Conservation (phyloP, 2,329 filamentous ascomycete genomes). For the Helicocarpus griseus region DNA sequence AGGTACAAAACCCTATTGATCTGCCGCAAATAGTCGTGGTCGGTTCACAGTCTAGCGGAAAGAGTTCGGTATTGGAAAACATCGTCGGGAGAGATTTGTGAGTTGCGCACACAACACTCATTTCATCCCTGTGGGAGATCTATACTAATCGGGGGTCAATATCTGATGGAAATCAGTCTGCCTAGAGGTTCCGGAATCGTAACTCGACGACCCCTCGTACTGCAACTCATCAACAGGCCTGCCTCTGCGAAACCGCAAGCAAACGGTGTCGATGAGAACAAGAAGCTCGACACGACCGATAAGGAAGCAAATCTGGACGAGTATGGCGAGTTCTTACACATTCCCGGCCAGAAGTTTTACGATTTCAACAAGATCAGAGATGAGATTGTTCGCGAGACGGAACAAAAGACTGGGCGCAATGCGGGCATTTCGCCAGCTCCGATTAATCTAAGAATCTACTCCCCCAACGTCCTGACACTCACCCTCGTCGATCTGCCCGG, state of each 20-base stretch:
- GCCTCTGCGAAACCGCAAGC: conserved; percentile 48
- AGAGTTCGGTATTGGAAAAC: conserved; percentile 97
- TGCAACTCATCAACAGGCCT: conserved; percentile 92
- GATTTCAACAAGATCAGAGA: conserved; percentile 98
- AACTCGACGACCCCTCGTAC: conserved; percentile 86
- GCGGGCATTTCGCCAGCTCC: conserved; percentile 91
- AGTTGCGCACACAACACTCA: conserved; percentile 31
- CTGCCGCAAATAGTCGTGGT: conserved; percentile 96
- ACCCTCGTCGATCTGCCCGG: conserved; percentile 95
- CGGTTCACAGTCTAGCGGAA: conserved; percentile 96
- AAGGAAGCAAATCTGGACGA: conserved; percentile 86
- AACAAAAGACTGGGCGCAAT: conserved; percentile 92
- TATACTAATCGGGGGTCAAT: conserved; percentile 7
- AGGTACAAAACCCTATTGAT: conserved; percentile 98
- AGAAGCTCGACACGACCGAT: conserved; percentile 58
- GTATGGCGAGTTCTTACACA: conserved; percentile 98
- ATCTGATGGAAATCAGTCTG: conserved; percentile 48
- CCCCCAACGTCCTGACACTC: conserved; percentile 91
- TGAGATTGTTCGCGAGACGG: conserved; percentile 93
- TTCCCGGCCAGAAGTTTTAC: conserved; percentile 92
- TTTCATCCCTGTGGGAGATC: conserved; percentile 2
- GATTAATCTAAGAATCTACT: conserved; percentile 98
- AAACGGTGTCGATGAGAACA: conserved; percentile 62
- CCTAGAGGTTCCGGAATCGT: conserved; percentile 97
- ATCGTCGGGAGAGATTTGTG: conserved; percentile 99